Conservation (phyloP, 805 yeast species). For the Candida endomychidarum region DNA sequence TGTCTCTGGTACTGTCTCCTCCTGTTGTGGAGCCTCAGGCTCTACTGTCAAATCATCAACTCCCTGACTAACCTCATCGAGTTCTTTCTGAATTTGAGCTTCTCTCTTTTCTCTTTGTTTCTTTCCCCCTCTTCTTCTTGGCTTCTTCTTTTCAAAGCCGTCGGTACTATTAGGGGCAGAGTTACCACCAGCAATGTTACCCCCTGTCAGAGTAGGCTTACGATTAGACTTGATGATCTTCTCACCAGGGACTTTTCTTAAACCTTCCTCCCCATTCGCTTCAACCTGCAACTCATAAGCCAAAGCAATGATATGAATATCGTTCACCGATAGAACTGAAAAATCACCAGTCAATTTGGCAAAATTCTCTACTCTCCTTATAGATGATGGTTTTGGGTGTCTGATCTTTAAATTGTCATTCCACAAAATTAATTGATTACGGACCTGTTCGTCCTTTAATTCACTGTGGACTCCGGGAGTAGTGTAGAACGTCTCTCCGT, state of each 20-base stretch:
- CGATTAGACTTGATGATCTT: slow-evolving; percentile 23
- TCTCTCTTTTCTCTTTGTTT: slow-evolving; percentile 61
- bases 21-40: slow-evolving; percentile 13
- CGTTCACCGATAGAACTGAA: slow-evolving; percentile 83
- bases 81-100: slow-evolving; percentile 30
- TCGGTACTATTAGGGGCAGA: slow-evolving; percentile 10
- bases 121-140: slow-evolving; percentile 63
- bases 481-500: slow-evolving; percentile 73
- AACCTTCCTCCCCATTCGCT: slow-evolving; percentile 62
- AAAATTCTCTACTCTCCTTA: slow-evolving; percentile 69
- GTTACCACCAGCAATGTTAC: too few relatives aligned
- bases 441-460: slow-evolving; percentile 80
- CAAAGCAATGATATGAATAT: slow-evolving; percentile 88
- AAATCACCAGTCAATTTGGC: slow-evolving; percentile 90
- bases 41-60: slow-evolving; percentile 4
- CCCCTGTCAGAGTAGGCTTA: too few relatives aligned
- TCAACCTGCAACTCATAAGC: slow-evolving; percentile 85
- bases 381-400: slow-evolving; percentile 70
- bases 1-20: slow-evolving; percentile 8
- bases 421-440: slow-evolving; percentile 80
- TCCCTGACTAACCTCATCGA: slow-evolving; percentile 18
- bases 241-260: slow-evolving; percentile 76
- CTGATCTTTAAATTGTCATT: slow-evolving; percentile 65
- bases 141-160: slow-evolving; percentile 17
- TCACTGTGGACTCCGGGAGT: slow-evolving; percentile 91